phyloP scores from a whole-genome alignment of 257 asterid species.

The Solanum clarkiae region DNA sequence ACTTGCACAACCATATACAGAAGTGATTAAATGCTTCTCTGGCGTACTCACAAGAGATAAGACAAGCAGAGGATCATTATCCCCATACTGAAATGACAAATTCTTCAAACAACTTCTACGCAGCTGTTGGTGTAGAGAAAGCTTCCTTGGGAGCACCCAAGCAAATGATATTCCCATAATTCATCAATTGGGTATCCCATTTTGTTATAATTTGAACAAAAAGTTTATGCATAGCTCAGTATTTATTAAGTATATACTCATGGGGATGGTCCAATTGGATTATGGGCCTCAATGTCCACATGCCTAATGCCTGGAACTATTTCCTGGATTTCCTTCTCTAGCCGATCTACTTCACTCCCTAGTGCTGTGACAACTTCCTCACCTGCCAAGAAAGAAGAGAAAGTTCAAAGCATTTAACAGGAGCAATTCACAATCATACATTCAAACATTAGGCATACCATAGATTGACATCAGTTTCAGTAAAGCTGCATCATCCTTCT shows the following conservation, averaged over 20 bases:
- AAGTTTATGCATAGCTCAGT: not conserved
- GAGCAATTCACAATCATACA: not conserved
- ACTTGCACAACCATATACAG: not conserved
- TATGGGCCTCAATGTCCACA: conserved; percentile 93
- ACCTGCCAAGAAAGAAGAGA: conserved; percentile 28
- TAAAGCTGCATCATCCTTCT: conserved; percentile 48
- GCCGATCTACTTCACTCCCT: conserved; percentile 93
- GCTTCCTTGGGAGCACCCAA: not conserved
- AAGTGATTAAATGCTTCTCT: not conserved
- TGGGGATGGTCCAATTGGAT: conserved; percentile 45
- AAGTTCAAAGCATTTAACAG: not conserved
- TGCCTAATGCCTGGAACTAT: conserved; percentile 92
- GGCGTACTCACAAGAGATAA: not conserved
- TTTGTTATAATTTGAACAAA: not conserved
- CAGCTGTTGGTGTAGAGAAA: not conserved
- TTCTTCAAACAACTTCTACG: not conserved
- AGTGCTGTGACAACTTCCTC: conserved; percentile 97
- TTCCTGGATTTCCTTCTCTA: conserved; percentile 85
- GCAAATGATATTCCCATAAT: not conserved
- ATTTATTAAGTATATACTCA: not conserved
- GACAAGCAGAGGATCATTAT: not conserved
- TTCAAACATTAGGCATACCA: conserved; percentile 30
- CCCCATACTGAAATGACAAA: not conserved
- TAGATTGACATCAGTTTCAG: conserved; percentile 75
- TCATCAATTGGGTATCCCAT: not conserved